A percentile compares a stretch with the other conserved stretches of the same genome.
Evolutionary conservation across 1,139 yeast species (phyloP).

Genomic region (Ashbya aceris): DNA sequence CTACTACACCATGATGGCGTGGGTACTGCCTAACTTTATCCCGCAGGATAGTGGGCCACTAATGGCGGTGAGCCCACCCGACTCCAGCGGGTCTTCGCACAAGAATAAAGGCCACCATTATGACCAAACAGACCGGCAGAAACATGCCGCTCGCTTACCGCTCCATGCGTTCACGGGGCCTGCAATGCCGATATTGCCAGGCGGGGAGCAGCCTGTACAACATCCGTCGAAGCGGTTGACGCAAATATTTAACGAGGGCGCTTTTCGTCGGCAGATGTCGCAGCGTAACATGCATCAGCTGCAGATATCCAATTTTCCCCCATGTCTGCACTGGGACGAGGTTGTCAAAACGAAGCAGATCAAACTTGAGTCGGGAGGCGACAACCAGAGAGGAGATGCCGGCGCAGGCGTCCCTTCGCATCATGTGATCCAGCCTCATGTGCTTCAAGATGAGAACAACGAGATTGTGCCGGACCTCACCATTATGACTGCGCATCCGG

Average conservation of each 20-base stretch:
- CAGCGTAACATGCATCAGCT: constrained; percentile 29
- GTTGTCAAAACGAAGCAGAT: constrained; percentile 5
- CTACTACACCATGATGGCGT: constrained; percentile 23
- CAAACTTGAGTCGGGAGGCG: not conserved
- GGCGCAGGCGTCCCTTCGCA: constrained; percentile 4
- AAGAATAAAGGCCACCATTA: not conserved
- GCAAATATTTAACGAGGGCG: constrained; percentile 27
- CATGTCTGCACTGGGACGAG: constrained; percentile 20
- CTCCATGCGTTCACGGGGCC: constrained; percentile 1
- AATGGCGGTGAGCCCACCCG: constrained; percentile 1
- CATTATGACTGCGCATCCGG: constrained; percentile 13
- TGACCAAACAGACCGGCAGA: constrained; percentile 5
- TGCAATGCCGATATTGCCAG: not conserved
- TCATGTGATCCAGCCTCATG: constrained; percentile 3
- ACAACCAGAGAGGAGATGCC: not conserved
- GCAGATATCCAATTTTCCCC: constrained; percentile 27
- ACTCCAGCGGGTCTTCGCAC: not conserved
- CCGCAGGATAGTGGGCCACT: constrained; percentile 5
- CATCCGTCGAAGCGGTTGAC: constrained; percentile 13
- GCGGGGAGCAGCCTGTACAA: not conserved
- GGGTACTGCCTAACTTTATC: constrained; percentile 11
- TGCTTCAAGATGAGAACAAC: constrained; percentile 3
- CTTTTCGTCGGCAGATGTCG: constrained; percentile 30
- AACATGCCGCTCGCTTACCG: constrained; percentile 2
- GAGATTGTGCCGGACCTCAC: constrained; percentile 3